A percentile compares a stretch with the other conserved stretches of the same genome.
Conservation (phyloP, 1,139 yeast genomes). For the Suhomyces guaymorum region DNA sequence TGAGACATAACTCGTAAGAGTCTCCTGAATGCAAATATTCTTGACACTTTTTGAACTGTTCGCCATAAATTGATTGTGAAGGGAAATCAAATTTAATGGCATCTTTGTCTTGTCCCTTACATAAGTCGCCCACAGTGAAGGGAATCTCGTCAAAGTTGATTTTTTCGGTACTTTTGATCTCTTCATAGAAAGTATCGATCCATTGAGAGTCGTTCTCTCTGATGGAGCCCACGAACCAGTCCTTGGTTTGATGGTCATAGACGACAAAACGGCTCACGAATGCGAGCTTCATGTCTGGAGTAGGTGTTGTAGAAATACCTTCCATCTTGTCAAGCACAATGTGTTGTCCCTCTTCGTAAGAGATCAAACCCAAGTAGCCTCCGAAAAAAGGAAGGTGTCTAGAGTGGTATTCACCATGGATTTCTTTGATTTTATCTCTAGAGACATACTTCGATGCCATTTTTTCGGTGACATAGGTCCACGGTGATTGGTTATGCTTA, state of each 20-base stretch:
- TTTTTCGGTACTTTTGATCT: slow-evolving; percentile 12
- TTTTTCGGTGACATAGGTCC: slow-evolving; percentile 51
- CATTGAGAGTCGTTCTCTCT: slow-evolving; percentile 34
- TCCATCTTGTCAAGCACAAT: slow-evolving; percentile 35
- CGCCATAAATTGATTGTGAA: slow-evolving; percentile 50
- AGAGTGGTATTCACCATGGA: slow-evolving; percentile 13
- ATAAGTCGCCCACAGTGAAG: slow-evolving; percentile 28
- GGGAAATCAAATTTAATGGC: slow-evolving; percentile 51
- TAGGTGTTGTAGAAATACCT: slow-evolving; percentile 28
- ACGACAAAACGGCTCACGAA: slow-evolving; percentile 68
- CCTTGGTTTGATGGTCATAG: slow-evolving; percentile 48
- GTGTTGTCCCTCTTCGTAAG: slow-evolving; percentile 80
- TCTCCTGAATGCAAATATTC: slow-evolving; percentile 75
- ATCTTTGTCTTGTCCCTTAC: slow-evolving; percentile 20
- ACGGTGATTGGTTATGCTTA: slow-evolving; percentile 28
- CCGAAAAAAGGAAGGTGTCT: slow-evolving; percentile 73
- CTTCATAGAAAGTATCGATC: slow-evolving; percentile 27
- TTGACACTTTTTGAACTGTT: slow-evolving; percentile 66
- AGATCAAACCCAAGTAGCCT: slow-evolving; percentile 80
- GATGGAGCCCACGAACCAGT: slow-evolving; percentile 59
- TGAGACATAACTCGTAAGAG: slow-evolving; percentile 90
- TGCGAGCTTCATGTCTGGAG: slow-evolving; percentile 76
- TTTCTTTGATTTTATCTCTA: slow-evolving; percentile 13
- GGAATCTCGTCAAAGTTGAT: slow-evolving; percentile 27
- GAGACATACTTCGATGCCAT: slow-evolving; percentile 38